phyloP scores from a whole-genome alignment of 129 eudicot species.

The Artemisia argyi region DNA sequence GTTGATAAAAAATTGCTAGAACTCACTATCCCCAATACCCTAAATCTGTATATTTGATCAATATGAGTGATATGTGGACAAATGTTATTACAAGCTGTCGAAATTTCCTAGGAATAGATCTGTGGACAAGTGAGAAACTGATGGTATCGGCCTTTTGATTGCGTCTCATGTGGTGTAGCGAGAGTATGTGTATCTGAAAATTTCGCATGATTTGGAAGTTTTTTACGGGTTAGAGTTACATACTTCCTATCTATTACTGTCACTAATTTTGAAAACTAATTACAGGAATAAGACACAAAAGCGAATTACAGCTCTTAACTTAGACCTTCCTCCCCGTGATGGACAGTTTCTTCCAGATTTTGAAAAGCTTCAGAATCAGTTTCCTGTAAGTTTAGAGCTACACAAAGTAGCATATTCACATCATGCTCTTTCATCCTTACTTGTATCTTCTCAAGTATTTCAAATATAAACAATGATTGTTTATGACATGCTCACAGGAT shows the following conservation, averaged over 20 bases:
- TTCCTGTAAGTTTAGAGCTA: slow-evolving; percentile 48
- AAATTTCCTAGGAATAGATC: background rate
- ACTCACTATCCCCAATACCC: background rate
- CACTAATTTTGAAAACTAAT: background rate
- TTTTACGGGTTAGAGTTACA: background rate
- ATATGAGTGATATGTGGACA: background rate
- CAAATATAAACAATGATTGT: slow-evolving; percentile 8
- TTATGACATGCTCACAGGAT: slow-evolving; percentile 52
- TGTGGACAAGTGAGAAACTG: background rate
- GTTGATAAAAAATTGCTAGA: background rate
- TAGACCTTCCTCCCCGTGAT: slow-evolving; percentile 68
- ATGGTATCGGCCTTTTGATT: background rate
- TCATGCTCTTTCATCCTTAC: background rate
- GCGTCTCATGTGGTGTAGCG: background rate
- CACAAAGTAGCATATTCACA: background rate
- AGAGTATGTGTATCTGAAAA: background rate
- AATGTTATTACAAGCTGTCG: background rate
- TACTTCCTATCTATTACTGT: background rate
- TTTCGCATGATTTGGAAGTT: background rate
- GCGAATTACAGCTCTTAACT: slow-evolving; percentile 62
- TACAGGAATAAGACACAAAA: slow-evolving; percentile 83
- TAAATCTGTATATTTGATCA: background rate
- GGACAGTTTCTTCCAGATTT: slow-evolving; percentile 75
- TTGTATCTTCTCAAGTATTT: background rate
- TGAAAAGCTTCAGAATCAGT: slow-evolving; percentile 71